These are phyloP conservation scores for Leucogyrophana mollusca DNA, from an alignment of 768 basidiomycete species.

Conservation along the genomic window DNA sequence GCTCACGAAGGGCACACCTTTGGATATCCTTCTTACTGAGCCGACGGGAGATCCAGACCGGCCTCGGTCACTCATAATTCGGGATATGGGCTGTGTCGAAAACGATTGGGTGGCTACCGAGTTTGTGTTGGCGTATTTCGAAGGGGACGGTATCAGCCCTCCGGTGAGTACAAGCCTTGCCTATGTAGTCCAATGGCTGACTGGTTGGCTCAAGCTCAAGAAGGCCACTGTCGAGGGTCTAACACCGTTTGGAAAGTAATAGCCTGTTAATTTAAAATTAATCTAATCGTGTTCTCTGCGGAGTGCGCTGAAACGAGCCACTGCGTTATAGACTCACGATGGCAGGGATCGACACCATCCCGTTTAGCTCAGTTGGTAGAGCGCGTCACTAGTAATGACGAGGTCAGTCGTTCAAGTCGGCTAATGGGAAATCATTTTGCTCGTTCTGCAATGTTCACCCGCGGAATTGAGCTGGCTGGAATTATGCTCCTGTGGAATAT, in stretches of 20 bases:
- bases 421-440: conserved; percentile 37
- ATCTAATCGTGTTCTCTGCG: background rate
- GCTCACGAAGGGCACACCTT: conserved; percentile 60
- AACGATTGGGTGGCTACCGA: conserved; percentile 74
- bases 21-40: conserved; percentile 67
- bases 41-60: conserved; percentile 44
- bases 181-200: background rate
- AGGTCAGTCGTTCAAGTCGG: conserved; percentile 69
- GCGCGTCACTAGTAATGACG: conserved; percentile 73
- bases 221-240: conserved; percentile 22
- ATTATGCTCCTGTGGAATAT: too few relatives aligned
- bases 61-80: conserved; percentile 58
- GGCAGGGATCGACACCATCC: conserved; percentile 10
- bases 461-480: too few relatives aligned
- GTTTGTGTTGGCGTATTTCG: conserved; percentile 74
- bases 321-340: too few relatives aligned
- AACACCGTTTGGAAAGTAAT: conserved; percentile 16
- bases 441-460: too few relatives aligned
- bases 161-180: conserved; percentile 44
- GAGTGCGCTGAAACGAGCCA: too few relatives aligned
- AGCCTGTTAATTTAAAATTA: too few relatives aligned
- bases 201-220: conserved; percentile 30
- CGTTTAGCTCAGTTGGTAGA: conserved; percentile 50
- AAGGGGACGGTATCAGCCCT: conserved; percentile 67
- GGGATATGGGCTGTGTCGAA: conserved; percentile 72